Base-by-base conservation (phyloP, 768 basidiomycete species). In the Pleurotus ostreatus region DNA sequence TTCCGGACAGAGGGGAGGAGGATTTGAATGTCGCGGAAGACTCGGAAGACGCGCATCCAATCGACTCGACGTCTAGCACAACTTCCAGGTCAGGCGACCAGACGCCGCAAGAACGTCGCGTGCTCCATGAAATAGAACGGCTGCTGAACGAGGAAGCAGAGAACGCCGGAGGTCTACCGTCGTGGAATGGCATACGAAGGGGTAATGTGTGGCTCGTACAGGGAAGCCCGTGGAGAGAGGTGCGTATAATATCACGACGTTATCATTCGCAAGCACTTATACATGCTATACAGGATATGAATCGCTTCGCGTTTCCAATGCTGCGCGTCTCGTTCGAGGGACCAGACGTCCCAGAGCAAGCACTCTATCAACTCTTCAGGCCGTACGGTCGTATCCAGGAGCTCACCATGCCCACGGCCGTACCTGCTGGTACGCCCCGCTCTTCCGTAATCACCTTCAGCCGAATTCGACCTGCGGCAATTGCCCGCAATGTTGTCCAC, bases 321-420 rank as follows among this genome's bases (percentile, higher is more conserved):
- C 65, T 98, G 49, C 82, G 82, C 57, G 81, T 96, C n/a, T 72
- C 82, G 5, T 98, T 96, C 61, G 90, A 96, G 30, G 96, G 96
- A 0, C 88, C 92, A 1, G 94, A 97, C 65, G 72, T 94, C 1
- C 78, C 81, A 25, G 92, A 95, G 63, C 90, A 95, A 68, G 66
- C 76, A 0, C 72, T 96, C 0, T 98, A 93, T 65, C 74, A 85
- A 23, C 70, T 92, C 20, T 82, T 94, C 57, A 79, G 94, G 86
- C 91, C 91, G 0, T 98, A 86, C 66, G 95, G 95, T 22, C 81
- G 81, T 26, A 91, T 98, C 37, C 66, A 73, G 47, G 82, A 92
- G 60, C 74, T 98, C 22, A 68, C 72, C 1, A 72, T 78, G 5
- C 86, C 92, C 2, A 63, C 73, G 7, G 78, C 85, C 2, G 82